Conservation (phyloP, 768 basidiomycete species). For the Tulasnella sp. region DNA sequence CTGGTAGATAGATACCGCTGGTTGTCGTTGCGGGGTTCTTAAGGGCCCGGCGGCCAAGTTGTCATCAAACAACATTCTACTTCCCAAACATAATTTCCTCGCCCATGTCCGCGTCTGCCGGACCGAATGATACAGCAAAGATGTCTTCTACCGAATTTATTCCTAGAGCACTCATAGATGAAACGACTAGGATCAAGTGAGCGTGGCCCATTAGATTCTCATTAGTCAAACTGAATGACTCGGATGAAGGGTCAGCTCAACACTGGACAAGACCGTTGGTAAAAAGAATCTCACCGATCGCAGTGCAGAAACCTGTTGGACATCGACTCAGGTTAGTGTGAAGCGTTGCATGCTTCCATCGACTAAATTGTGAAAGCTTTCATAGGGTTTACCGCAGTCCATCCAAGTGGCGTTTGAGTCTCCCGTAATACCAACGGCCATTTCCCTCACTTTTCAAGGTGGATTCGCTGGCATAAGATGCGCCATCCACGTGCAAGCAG, state of each 20-base stretch:
- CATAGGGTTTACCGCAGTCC: conserved; percentile 64
- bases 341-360: neutral
- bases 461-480: conserved; percentile 70
- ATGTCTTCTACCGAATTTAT: neutral
- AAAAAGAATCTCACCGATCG: conserved; percentile 60
- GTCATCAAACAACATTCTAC: too few relatives aligned
- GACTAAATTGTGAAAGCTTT: neutral
- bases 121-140: neutral
- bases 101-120: neutral
- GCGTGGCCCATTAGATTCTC: conserved; percentile 2
- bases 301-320: conserved; percentile 73
- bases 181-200: conserved; percentile 41
- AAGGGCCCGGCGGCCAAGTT: too few relatives aligned
- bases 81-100: too few relatives aligned
- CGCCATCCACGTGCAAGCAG: conserved; percentile 25
- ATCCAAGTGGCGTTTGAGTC: conserved; percentile 50
- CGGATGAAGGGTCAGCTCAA: conserved; percentile 57
- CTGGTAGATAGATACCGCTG: too few relatives aligned
- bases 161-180: neutral
- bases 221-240: neutral
- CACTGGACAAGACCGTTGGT: conserved; percentile 55
- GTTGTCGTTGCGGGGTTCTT: too few relatives aligned
- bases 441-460: conserved; percentile 68
- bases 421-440: conserved; percentile 40
- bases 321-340: conserved; percentile 52